Evolutionary conservation across 116 monocot genomes (phyloP).

Genomic region (Cymodocea nodosa): DNA sequence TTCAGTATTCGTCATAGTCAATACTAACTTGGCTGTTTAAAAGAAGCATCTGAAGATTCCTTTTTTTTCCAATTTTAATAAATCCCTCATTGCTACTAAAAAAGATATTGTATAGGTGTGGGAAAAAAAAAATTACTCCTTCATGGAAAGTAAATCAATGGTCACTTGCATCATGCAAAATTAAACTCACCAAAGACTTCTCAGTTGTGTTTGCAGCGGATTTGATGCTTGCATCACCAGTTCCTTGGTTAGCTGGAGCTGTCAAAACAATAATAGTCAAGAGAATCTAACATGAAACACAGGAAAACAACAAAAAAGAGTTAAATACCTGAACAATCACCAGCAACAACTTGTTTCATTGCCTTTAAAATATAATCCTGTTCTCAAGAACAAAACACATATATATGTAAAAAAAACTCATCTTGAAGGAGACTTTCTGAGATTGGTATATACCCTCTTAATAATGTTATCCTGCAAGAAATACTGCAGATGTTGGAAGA

Average conservation of each 20-base stretch:
- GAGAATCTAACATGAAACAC: not conserved
- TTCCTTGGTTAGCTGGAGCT: not conserved
- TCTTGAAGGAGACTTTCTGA: not conserved
- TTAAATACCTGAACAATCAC: slow-evolving; percentile 1
- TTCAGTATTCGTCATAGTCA: no score
- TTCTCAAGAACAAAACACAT: not conserved
- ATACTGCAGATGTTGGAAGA: not conserved
- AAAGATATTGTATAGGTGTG: no score
- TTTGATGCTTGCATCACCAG: not conserved
- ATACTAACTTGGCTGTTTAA: no score
- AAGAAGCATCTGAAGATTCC: no score
- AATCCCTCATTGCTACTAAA: no score
- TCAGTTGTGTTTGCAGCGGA: not conserved
- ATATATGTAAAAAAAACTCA: not conserved
- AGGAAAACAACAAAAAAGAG: not conserved
- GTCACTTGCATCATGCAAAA: not conserved
- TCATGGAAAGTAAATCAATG: no score
- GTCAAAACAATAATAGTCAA: not conserved
- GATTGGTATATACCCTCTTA: not conserved
- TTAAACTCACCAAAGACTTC: slow-evolving; percentile 5
- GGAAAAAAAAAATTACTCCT: no score
- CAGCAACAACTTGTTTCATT: not conserved
- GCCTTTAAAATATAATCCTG: slow-evolving; percentile 9
- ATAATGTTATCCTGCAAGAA: slow-evolving; percentile 3
- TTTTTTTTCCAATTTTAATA: no score